Base-by-base conservation (phyloP, 768 basidiomycete genomes). In the Strobilomyces confusus region DNA sequence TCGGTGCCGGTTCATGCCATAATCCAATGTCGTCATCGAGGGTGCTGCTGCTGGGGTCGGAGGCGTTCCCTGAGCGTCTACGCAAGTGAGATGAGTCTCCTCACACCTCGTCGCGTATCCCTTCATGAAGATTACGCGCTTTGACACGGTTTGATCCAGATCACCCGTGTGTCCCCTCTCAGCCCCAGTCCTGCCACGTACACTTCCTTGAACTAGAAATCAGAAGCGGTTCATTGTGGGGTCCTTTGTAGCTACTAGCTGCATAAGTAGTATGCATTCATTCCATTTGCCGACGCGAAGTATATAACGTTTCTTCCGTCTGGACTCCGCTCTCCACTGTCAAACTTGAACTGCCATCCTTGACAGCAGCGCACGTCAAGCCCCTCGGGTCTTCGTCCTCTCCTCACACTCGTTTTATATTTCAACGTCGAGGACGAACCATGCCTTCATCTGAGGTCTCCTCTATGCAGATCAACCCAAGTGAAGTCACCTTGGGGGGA, bases 401-500 rank as follows among this genome's bases (percentile, higher is more conserved):
- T 5, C 45, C 29, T 38, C 42, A 48, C 59, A 6, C 44, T 47
- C 54, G n/a, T 9, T 43, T 52, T 51, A 22, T n/a, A 57, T 23
- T 19, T 46, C 54, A 33, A 25, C 46, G 20, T 34, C 26, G 2
- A 25, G n/a, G 30, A 41, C 43, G 26, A 17, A 34, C 29, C n/a
- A 67, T 69, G 62, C 14, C 48, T 14, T 34, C 54, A 36, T 62
- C 58, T 3, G 37, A 34, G 15, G 34, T 14, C 3, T 14, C 15
- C 14, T 34, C 34, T 34, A 14, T 32, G 26, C 37, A 5, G 49
- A 44, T 13, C 26, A 19, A 4, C 25, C 17, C 2, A 23, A 61
- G 55, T 48, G 43, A 36, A 44, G 49, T 58, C 22, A 59, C 32
- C 41, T 7, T 34, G 23, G 15, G 19, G 13, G 50, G 44, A 14